These are phyloP conservation scores for Mycena belliarum DNA, from an alignment of 768 basidiomycete genomes.

Conservation along the genomic window DNA sequence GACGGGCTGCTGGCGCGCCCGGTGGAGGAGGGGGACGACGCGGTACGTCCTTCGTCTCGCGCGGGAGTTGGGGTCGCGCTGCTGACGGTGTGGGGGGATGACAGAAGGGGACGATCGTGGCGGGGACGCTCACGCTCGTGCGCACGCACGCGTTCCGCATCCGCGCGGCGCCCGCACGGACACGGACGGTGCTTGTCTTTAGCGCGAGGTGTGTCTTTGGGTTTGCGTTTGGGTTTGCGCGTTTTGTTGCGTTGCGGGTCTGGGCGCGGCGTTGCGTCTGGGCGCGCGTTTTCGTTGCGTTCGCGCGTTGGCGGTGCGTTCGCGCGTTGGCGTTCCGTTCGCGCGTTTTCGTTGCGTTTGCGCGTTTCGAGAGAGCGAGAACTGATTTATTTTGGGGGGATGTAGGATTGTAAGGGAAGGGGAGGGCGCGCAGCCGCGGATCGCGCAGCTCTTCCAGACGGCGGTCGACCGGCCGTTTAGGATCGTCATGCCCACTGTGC, in stretches of 20 bases:
- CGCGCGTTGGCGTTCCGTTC: too few relatives aligned
- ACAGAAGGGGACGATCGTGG: constrained; percentile 18
- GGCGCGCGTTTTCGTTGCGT: too few relatives aligned
- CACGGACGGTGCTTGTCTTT: constrained; percentile 13
- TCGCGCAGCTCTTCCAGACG: constrained; percentile 20
- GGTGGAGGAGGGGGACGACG: constrained; percentile 9
- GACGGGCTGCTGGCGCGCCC: constrained; percentile 16
- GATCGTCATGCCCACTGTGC: neutral
- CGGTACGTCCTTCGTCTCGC: neutral
- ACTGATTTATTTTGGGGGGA: too few relatives aligned
- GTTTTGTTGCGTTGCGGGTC: too few relatives aligned
- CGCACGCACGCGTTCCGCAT: constrained; percentile 15
- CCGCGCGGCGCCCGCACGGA: constrained; percentile 15
- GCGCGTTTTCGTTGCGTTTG: too few relatives aligned
- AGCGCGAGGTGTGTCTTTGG: constrained; percentile 11
- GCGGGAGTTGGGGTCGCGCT: neutral
- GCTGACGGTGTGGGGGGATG: neutral
- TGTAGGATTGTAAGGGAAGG: neutral
- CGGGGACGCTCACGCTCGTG: constrained; percentile 13
- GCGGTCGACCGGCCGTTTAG: constrained; percentile 10
- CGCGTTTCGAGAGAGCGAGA: too few relatives aligned
- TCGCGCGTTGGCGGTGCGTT: too few relatives aligned
- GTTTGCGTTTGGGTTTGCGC: too few relatives aligned
- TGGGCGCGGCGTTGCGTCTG: too few relatives aligned
- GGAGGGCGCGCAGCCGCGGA: constrained; percentile 8